A percentile compares a stretch with the other conserved stretches of the same genome.
These are phyloP conservation scores for Solanum piurae DNA, from an alignment of 257 asterid genomes.

Conservation along the genomic window DNA sequence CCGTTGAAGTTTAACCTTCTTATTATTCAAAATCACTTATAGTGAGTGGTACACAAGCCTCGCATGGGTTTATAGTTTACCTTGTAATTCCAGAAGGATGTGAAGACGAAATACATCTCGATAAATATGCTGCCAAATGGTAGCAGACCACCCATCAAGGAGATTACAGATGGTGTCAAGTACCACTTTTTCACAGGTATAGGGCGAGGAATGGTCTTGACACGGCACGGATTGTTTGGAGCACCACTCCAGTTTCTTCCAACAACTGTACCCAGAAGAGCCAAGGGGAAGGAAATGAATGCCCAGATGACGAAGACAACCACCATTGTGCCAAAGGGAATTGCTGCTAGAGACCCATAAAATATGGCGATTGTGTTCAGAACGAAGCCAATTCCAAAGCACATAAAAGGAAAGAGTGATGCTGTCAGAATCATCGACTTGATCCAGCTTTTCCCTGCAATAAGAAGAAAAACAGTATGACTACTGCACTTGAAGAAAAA, in stretches of 20 bases:
- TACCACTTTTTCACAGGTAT: conserved; percentile 87
- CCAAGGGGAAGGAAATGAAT: conserved; percentile 52
- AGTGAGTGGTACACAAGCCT: neutral
- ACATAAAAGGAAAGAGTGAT: conserved; percentile 52
- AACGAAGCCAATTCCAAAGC: conserved; percentile 54
- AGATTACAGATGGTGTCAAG: conserved; percentile 45
- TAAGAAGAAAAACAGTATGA: neutral
- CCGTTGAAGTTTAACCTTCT: neutral
- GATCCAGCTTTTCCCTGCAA: conserved; percentile 54
- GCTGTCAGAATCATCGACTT: conserved; percentile 56
- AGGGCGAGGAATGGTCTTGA: conserved; percentile 70
- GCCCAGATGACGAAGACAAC: conserved; percentile 56
- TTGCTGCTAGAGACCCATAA: conserved; percentile 61
- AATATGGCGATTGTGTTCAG: conserved; percentile 59
- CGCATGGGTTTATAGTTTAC: conserved; percentile 10
- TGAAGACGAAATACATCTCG: conserved; percentile 66
- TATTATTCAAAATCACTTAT: neutral
- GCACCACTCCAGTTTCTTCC: conserved; percentile 68
- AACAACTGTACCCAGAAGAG: conserved; percentile 54
- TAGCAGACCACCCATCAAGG: conserved; percentile 63
- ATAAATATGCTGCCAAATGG: conserved; percentile 66
- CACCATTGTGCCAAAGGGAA: conserved; percentile 61
- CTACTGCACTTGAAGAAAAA: neutral
- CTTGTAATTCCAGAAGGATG: conserved; percentile 75
- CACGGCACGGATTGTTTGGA: conserved; percentile 61